These are phyloP conservation scores for Curvularia sp. DNA, from an alignment of 2,329 filamentous ascomycete genomes.

Conservation along the genomic window DNA sequence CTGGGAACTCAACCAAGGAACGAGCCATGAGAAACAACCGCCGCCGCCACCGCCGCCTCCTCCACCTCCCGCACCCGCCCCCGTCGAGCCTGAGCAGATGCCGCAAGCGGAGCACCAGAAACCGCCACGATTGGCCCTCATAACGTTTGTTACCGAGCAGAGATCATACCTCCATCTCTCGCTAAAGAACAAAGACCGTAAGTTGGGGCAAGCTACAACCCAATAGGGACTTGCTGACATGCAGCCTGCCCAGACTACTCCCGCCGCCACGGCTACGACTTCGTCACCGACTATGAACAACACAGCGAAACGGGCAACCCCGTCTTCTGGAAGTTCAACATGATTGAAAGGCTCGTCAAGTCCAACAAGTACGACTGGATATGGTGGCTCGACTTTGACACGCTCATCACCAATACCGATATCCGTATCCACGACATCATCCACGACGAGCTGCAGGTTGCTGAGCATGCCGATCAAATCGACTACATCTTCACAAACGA, in stretches of 20 bases:
- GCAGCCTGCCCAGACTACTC: constrained; percentile 44
- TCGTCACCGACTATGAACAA: constrained; percentile 52
- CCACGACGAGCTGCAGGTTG: constrained; percentile 41
- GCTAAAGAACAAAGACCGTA: constrained; percentile 51
- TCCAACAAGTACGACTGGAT: constrained; percentile 51
- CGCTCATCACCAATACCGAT: constrained; percentile 51
- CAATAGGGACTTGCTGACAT: constrained; percentile 8
- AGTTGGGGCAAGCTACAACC: constrained; percentile 11
- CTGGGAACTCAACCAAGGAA: constrained; percentile 40
- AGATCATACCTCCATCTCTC: constrained; percentile 48
- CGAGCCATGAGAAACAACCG: constrained; percentile 23
- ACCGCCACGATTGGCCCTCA: constrained; percentile 41
- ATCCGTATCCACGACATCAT: constrained; percentile 49
- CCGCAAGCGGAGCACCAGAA: constrained; percentile 20
- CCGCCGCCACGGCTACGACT: constrained; percentile 51
- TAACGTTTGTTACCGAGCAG: constrained; percentile 50
- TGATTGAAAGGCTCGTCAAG: constrained; percentile 48
- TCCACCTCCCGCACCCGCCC: constrained; percentile 6
- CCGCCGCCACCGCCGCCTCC: constrained; percentile 14
- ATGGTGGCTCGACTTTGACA: constrained; percentile 55
- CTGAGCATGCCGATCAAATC: constrained; percentile 41
- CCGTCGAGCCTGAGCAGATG: constrained; percentile 7
- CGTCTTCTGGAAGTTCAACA: constrained; percentile 51
- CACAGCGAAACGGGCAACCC: constrained; percentile 37
- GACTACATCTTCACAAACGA: constrained; percentile 52